A percentile compares a stretch with the other conserved stretches of the same genome.
Conservation (phyloP, 2,329 filamentous ascomycete species). For the Diplocarpon rosae region DNA sequence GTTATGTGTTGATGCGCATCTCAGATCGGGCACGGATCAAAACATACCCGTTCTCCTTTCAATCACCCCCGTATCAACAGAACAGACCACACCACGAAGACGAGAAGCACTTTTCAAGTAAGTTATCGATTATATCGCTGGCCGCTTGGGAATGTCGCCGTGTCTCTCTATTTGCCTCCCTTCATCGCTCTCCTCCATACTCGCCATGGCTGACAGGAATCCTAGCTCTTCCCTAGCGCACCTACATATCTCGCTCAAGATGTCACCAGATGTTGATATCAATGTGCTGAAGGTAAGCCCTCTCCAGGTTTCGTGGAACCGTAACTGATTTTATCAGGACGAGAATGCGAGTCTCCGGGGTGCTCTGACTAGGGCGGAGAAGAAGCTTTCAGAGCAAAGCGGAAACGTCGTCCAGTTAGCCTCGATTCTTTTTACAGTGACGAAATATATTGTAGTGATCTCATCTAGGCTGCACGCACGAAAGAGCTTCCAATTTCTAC, state of each 20-base stretch:
- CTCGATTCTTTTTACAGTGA: neutral
- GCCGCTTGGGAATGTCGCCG: too few relatives aligned
- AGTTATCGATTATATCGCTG: too few relatives aligned
- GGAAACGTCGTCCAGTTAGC: neutral
- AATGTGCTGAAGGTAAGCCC: neutral
- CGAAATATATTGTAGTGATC: neutral
- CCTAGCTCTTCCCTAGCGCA: neutral
- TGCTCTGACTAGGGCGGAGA: neutral
- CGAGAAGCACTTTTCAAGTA: too few relatives aligned
- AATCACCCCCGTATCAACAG: too few relatives aligned
- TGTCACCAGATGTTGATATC: neutral
- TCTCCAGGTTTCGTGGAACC: neutral
- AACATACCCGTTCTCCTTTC: too few relatives aligned
- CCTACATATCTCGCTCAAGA: neutral
- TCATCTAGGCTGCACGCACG: neutral
- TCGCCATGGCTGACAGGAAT: neutral
- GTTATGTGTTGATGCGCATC: too few relatives aligned
- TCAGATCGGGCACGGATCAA: too few relatives aligned
- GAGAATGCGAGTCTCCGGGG: neutral
- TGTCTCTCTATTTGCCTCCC: too few relatives aligned
- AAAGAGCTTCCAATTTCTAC: too few relatives aligned
- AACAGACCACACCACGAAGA: too few relatives aligned
- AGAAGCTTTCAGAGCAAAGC: neutral
- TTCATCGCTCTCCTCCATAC: neutral
- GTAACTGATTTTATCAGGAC: neutral